Evolutionary conservation across 2,329 filamentous ascomycete genomes (phyloP), one percentile per base, ranked within the genome.

Genomic region (Mollisia scopiformis): DNA sequence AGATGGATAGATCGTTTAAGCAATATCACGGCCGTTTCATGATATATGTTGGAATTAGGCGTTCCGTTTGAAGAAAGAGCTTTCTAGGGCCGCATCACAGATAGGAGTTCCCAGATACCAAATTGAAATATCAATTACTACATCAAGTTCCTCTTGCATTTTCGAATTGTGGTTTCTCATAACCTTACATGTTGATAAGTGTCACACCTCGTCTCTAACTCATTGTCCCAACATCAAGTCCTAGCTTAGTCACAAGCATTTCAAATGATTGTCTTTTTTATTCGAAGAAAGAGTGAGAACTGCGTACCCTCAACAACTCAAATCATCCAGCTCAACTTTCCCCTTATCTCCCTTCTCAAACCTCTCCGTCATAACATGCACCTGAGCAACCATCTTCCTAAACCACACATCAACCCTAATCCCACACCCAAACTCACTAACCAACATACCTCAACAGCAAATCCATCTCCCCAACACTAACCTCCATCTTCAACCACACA

Each of bases 101-200:
- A 19, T 23, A 31, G 49, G 49, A 51, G 49, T 51, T 51, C n/a
- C 21, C 49, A 51, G 49, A 51, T 51, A 51, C 49, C 49, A 51
- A 51, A 51, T 51, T 31, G 49, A 47, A 43, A 43, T 19, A 23
- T 19, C 39, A 43, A 43, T 43, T 3, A 10, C 6, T 10, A 43
- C 16, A 43, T 43, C 13, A 21, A 7, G 10, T 43, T 19, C n/a
- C 7, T 19, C n/a, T n/a, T n/a, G n/a, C n/a, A n/a, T n/a, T n/a
- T n/a, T n/a, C n/a, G n/a, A n/a, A n/a, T n/a, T n/a, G n/a, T n/a
- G n/a, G n/a, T n/a, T n/a, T n/a, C n/a, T n/a, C n/a, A n/a, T n/a
- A n/a, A n/a, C n/a, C n/a, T n/a, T n/a, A n/a, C n/a, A n/a, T n/a
- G n/a, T n/a, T n/a, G n/a, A n/a, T n/a, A n/a, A n/a, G n/a, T n/a